Evolutionary conservation across 352 stramenopile species (phyloP).

Genomic region (Pythium guiyangense): DNA sequence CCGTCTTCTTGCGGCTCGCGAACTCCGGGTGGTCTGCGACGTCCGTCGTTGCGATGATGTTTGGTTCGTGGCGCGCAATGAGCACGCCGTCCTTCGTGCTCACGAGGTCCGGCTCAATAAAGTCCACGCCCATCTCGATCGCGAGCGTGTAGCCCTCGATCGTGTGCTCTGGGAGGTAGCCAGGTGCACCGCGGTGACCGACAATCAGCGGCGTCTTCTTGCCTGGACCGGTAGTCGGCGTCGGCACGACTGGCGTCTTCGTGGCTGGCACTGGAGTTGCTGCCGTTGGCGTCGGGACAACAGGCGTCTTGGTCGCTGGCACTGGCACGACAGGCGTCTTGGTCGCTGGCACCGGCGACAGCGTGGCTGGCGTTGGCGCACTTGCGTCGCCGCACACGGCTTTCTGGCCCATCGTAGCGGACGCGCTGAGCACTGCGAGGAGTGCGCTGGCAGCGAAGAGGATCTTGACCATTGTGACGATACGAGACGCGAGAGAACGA

Average conservation of each 20-base stretch:
- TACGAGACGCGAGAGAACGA: no score
- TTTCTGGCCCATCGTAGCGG: constrained; percentile 19
- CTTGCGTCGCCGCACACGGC: constrained; percentile 23
- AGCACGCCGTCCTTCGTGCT: constrained; percentile 81
- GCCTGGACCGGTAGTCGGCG: background rate
- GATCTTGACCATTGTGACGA: constrained; percentile 37
- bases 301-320: constrained; percentile 1
- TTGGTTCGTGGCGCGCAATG: constrained; percentile 82
- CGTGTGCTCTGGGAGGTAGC: constrained; percentile 90
- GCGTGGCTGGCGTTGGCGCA: background rate
- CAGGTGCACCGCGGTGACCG: constrained; percentile 84
- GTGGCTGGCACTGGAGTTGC: background rate
- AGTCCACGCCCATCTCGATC: constrained; percentile 87
- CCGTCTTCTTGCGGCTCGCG: constrained; percentile 48
- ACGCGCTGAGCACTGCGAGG: constrained; percentile 21
- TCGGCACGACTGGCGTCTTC: background rate
- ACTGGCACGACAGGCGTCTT: background rate
- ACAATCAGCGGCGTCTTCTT: constrained; percentile 57
- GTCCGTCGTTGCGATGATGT: constrained; percentile 89
- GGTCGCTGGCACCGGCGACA: constrained; percentile 2
- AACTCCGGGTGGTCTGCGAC: constrained; percentile 75
- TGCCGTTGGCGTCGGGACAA: background rate
- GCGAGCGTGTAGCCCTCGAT: constrained; percentile 86
- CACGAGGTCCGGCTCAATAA: constrained; percentile 91
- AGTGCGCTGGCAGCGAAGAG: constrained; percentile 21